A percentile compares a stretch with the other conserved stretches of the same genome.
Conservation (phyloP, 2,329 filamentous ascomycete species). For the Botrytis squamosa region DNA sequence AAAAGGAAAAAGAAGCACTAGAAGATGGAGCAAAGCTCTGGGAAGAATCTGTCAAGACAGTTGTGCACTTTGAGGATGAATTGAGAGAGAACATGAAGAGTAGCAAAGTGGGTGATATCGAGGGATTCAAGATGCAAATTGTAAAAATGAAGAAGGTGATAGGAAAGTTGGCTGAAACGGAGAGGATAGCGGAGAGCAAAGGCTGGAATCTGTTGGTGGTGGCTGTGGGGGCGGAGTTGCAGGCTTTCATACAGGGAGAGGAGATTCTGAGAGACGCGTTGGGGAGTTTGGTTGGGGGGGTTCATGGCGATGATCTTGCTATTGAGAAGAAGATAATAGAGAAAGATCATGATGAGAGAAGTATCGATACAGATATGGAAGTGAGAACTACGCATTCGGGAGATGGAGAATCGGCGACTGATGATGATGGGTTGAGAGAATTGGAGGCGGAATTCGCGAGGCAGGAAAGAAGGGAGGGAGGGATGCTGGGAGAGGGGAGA, state of each 20-base stretch:
- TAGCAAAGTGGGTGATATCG: conserved; percentile 41
- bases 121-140: conserved; percentile 48
- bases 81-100: conserved; percentile 55
- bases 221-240: conserved; percentile 71
- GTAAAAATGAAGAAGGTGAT: conserved; percentile 57
- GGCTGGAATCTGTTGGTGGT: conserved; percentile 75
- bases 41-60: conserved; percentile 58
- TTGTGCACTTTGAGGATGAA: conserved; percentile 64
- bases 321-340: conserved; percentile 26
- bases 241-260: conserved; percentile 62
- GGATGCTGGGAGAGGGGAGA: not conserved
- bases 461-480: not conserved
- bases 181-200: conserved; percentile 56
- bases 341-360: conserved; percentile 1
- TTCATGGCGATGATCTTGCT: conserved; percentile 4
- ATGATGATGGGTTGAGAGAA: conserved; percentile 17
- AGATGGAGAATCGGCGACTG: not conserved
- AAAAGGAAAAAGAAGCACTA: conserved; percentile 62
- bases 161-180: conserved; percentile 52
- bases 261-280: conserved; percentile 50
- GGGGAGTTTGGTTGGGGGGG: not conserved
- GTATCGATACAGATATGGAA: not conserved
- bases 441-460: conserved; percentile 3
- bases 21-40: conserved; percentile 67
- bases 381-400: not conserved